phyloP scores from a whole-genome alignment of 768 basidiomycete genomes.

The Tricholoma bakamatsutake region DNA sequence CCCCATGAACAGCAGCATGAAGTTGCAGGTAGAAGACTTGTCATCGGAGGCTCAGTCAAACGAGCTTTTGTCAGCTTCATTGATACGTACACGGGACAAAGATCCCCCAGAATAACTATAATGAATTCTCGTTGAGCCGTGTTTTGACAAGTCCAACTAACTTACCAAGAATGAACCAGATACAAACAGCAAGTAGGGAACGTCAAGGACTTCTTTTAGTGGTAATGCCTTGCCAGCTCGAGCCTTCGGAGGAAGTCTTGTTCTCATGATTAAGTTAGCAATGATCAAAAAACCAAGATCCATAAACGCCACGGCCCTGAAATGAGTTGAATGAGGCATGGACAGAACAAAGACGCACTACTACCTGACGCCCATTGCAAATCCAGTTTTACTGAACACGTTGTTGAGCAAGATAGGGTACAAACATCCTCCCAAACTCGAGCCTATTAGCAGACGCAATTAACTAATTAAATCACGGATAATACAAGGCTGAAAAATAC shows the following conservation, averaged over 20 bases:
- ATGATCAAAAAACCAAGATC: slow-evolving; percentile 37
- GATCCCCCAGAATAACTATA: slow-evolving; percentile 40
- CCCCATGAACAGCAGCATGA: slow-evolving; percentile 35
- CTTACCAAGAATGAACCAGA: slow-evolving; percentile 35
- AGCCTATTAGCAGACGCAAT: slow-evolving; percentile 21
- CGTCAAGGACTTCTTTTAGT: slow-evolving; percentile 31
- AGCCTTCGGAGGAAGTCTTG: slow-evolving; percentile 28
- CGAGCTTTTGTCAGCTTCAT: background rate
- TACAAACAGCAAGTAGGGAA: slow-evolving; percentile 35
- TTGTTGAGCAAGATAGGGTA: slow-evolving; percentile 50
- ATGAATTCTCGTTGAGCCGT: slow-evolving; percentile 1
- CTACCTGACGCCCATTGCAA: slow-evolving; percentile 38
- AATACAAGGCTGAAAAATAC: slow-evolving; percentile 17
- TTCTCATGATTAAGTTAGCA: slow-evolving; percentile 39
- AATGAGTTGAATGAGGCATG: slow-evolving; percentile 14
- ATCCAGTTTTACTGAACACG: slow-evolving; percentile 33
- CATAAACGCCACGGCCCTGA: slow-evolving; percentile 40
- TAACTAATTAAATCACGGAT: background rate
- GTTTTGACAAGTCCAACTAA: background rate
- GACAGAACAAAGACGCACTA: slow-evolving; percentile 14
- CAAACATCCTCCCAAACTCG: slow-evolving; percentile 43
- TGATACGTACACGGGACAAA: slow-evolving; percentile 42
- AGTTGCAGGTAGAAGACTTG: slow-evolving; percentile 50
- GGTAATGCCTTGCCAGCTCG: slow-evolving; percentile 16
- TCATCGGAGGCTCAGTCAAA: background rate